A percentile compares a stretch with the other conserved stretches of the same genome.
phyloP scores from a whole-genome alignment of 257 asterid genomes.

The Ehretia macrophylla region DNA sequence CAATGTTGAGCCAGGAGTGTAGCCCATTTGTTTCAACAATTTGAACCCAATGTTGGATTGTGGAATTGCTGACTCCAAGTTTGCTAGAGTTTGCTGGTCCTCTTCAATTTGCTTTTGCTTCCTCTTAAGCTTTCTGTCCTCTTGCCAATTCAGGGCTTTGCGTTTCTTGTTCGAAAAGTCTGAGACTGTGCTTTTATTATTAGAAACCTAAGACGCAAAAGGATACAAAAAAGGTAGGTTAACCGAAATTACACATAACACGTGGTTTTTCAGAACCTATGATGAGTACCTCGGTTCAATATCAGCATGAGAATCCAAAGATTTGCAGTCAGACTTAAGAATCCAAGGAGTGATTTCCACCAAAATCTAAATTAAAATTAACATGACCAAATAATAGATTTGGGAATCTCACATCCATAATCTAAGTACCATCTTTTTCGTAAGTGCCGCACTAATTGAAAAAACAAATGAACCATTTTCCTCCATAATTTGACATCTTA shows the following conservation, averaged over 20 bases:
- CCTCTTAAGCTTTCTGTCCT: constrained; percentile 54
- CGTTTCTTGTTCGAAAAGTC: constrained; percentile 52
- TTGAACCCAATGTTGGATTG: constrained; percentile 92
- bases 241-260: not conserved
- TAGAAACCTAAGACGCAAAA: constrained; percentile 35
- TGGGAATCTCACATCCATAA: too few species aligned
- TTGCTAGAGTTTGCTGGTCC: constrained; percentile 61
- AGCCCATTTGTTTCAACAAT: constrained; percentile 90
- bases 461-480: too few species aligned
- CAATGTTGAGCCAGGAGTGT: constrained; percentile 83
- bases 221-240: not conserved
- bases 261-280: not conserved
- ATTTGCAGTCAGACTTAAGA: too few species aligned
- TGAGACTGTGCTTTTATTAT: constrained; percentile 20
- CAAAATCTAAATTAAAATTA: too few species aligned
- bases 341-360: not conserved
- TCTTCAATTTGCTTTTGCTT: constrained; percentile 66
- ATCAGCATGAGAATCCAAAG: too few species aligned
- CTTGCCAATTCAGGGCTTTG: constrained; percentile 58
- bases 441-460: too few species aligned
- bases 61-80: constrained; percentile 71
- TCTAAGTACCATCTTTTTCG: too few species aligned
- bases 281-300: too few species aligned
- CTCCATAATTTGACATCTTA: too few species aligned
- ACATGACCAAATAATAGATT: not conserved